Conservation (phyloP, 78 protist genomes). For the Diacronema lutheri region DNA sequence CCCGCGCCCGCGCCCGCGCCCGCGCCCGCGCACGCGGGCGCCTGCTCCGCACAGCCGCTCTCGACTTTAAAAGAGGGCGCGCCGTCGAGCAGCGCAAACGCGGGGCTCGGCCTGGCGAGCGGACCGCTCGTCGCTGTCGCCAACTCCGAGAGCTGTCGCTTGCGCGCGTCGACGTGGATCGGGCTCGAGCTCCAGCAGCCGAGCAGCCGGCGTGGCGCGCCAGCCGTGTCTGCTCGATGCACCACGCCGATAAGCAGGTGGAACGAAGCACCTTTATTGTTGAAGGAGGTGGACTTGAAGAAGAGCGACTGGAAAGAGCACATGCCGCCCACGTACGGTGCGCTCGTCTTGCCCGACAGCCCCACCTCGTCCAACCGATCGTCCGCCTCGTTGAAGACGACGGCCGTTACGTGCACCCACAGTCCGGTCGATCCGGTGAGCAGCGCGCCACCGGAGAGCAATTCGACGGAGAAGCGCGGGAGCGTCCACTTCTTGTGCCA, state of each 20-base stretch:
- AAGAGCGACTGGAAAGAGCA: neutral
- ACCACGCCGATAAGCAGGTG: neutral
- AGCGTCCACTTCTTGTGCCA: conserved; percentile 16
- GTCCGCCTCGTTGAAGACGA: neutral
- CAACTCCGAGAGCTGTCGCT: neutral
- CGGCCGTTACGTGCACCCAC: neutral
- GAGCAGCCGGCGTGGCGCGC: neutral
- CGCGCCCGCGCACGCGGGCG: too few relatives aligned
- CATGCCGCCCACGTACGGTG: neutral
- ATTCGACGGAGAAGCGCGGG: neutral
- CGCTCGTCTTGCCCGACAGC: neutral
- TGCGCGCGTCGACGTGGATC: conserved; percentile 1
- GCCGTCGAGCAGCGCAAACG: too few relatives aligned
- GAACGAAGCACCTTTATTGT: neutral
- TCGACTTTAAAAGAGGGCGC: too few relatives aligned
- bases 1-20: too few relatives aligned
- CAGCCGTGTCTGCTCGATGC: too few relatives aligned
- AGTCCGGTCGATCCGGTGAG: neutral
- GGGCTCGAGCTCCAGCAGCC: neutral
- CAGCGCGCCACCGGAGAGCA: neutral
- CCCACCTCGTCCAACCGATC: neutral
- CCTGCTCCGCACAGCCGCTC: too few relatives aligned
- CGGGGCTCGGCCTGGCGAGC: too few relatives aligned
- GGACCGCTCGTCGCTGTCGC: too few relatives aligned
- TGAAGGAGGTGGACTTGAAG: neutral